These are phyloP conservation scores for Stachybotrys elegans DNA, from an alignment of 2,329 filamentous ascomycete genomes.

Conservation along the genomic window DNA sequence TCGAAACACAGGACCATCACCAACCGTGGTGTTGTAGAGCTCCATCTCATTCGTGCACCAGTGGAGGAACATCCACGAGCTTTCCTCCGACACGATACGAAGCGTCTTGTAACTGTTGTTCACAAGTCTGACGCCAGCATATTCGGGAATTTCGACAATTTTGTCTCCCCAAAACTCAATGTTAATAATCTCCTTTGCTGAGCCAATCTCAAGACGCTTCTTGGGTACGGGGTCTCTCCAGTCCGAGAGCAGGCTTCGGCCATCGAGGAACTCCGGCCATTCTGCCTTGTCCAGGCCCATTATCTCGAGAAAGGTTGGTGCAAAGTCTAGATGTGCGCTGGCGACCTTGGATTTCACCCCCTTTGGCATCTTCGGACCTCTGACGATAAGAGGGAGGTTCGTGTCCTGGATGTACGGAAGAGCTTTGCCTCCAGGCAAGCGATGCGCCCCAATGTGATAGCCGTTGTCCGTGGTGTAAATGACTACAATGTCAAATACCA, in stretches of 20 bases:
- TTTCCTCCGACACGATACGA: conserved; percentile 16
- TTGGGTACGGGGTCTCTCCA: conserved; percentile 11
- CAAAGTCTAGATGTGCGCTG: conserved; percentile 49
- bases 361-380: conserved; percentile 40
- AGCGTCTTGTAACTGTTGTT: conserved; percentile 23
- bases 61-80: conserved; percentile 16
- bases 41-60: conserved; percentile 26
- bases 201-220: conserved; percentile 9
- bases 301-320: conserved; percentile 46
- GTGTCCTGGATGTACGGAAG: conserved; percentile 48
- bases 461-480: conserved; percentile 49
- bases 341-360: conserved; percentile 31
- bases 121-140: not conserved
- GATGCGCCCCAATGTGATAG: conserved; percentile 47
- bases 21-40: conserved; percentile 21
- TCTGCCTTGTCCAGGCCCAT: conserved; percentile 18
- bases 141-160: conserved; percentile 14
- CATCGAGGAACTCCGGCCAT: conserved; percentile 22
- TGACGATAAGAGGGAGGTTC: conserved; percentile 43
- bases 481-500: conserved; percentile 21
- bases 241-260: conserved; percentile 6
- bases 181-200: conserved; percentile 26
- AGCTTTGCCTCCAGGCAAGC: conserved; percentile 44
- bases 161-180: conserved; percentile 47
- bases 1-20: not conserved